Evolutionary conservation across 2,329 filamentous ascomycete species (phyloP), one percentile per base, ranked within the genome.

Genomic region (Xylaria sp.): DNA sequence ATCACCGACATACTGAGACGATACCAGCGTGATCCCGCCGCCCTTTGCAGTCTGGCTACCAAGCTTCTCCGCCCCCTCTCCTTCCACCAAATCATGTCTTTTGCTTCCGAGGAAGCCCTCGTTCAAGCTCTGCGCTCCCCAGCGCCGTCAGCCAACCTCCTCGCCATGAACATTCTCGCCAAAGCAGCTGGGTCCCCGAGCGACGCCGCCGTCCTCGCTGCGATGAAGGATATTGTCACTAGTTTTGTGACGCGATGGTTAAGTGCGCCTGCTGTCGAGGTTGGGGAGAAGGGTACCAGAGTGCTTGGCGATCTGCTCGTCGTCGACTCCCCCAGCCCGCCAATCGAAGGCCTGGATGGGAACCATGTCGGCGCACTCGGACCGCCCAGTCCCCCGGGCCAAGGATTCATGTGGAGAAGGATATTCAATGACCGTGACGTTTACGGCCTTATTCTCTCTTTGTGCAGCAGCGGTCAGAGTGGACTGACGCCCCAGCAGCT

Each of bases 261-360:
- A 1, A 79, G 80, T 27, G 81, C 82, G 5, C 81, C 84, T 0
- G 79, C 86, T 47, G 85, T 87, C 5, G 84, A 84, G 59, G 86
- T 89, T 2, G 87, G 85, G 11, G 85, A 88, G 73, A 82, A 81
- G 36, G 86, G 83, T 1, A 80, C 80, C 1, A 80, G 77, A 57
- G 82, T 85, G 1, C 74, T 90, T 2, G 83, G 83, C 1, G 83
- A 86, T 69, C 74, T 89, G 39, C 80, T 90, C 3, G 83, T 87
- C 56, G 79, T 83, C 6, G 87, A 90, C 75, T 87, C 84, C 69
- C 80, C 83, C 10, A 69, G 79, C 15, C 77, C 71, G 20, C 77
- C 76, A 17, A 75, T 51, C 54, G 74, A 62, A 63, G 75, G 50
- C 33, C 45, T 74, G n/a, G 70, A 72, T 7, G 73, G 78, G 57